Evolutionary conservation across 768 basidiomycete species (phyloP).

Genomic region (Auricularia heimuer): DNA sequence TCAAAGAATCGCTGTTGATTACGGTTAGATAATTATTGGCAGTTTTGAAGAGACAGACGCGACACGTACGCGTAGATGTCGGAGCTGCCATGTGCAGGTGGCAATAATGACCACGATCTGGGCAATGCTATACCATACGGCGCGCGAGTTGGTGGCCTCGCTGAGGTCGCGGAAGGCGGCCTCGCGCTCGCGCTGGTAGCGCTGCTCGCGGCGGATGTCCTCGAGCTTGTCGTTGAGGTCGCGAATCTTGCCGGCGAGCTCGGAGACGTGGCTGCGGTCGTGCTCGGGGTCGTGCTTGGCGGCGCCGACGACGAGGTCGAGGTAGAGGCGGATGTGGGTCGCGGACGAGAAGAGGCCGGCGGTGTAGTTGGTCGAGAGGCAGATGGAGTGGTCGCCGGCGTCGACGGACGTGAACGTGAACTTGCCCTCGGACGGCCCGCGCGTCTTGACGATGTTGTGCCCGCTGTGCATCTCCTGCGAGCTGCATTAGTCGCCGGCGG

Average conservation of each 20-base stretch:
- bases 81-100: constrained; percentile 88
- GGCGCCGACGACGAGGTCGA: constrained; percentile 87
- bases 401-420: constrained; percentile 99
- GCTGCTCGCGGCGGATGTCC: constrained; percentile 89
- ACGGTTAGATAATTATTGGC: neutral
- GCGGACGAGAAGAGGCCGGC: constrained; percentile 64
- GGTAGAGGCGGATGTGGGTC: constrained; percentile 87
- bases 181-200: constrained; percentile 95
- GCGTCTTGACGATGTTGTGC: constrained; percentile 76
- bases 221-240: constrained; percentile 91
- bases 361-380: constrained; percentile 86
- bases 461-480: constrained; percentile 75
- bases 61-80: constrained; percentile 71
- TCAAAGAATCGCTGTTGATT: constrained; percentile 69
- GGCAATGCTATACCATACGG: constrained; percentile 87
- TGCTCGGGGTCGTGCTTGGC: constrained; percentile 81
- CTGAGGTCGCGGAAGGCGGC: constrained; percentile 80
- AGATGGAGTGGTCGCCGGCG: constrained; percentile 94
- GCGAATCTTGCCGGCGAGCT: constrained; percentile 71
- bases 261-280: constrained; percentile 76
- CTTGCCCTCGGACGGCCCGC: constrained; percentile 80
- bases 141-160: constrained; percentile 81
- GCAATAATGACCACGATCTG: constrained; percentile 78
- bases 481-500: neutral
- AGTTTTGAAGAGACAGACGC: neutral